These are phyloP conservation scores for Pleurotus eryngii DNA, from an alignment of 768 basidiomycete species.

Conservation along the genomic window DNA sequence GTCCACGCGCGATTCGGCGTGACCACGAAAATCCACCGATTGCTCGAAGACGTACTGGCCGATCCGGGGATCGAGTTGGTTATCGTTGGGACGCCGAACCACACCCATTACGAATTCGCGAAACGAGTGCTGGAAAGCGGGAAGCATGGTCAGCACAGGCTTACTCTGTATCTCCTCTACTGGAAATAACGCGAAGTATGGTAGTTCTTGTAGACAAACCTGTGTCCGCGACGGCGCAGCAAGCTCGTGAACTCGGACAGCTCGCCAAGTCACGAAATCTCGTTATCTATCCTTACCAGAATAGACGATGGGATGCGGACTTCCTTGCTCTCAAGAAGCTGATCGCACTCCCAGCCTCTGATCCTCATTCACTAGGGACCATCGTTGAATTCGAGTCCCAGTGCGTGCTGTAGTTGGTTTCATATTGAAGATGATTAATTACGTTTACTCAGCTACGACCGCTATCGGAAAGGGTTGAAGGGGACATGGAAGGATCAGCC, in stretches of 20 bases:
- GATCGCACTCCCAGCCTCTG: slow-evolving; percentile 47
- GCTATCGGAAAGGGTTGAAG: slow-evolving; percentile 62
- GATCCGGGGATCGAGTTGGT: slow-evolving; percentile 68
- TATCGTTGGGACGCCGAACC: slow-evolving; percentile 68
- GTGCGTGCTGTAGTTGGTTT: slow-evolving; percentile 32
- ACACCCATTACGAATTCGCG: slow-evolving; percentile 67
- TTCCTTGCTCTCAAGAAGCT: slow-evolving; percentile 64
- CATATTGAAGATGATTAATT: no score
- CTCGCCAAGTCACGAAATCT: slow-evolving; percentile 59
- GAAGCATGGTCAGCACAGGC: slow-evolving; percentile 55
- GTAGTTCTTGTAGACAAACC: slow-evolving; percentile 81
- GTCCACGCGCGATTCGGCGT: slow-evolving; percentile 64
- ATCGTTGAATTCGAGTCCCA: slow-evolving; percentile 74
- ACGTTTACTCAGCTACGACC: slow-evolving; percentile 54
- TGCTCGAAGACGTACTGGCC: slow-evolving; percentile 55
- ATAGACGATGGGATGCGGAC: slow-evolving; percentile 78
- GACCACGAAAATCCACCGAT: slow-evolving; percentile 52
- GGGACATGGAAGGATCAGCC: slow-evolving; percentile 79
- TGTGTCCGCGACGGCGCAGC: slow-evolving; percentile 53
- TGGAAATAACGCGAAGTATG: background rate
- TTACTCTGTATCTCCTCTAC: background rate
- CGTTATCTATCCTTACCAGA: slow-evolving; percentile 71
- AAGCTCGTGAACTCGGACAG: slow-evolving; percentile 58
- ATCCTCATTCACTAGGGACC: slow-evolving; percentile 54
- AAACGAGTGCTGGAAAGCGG: slow-evolving; percentile 66